phyloP scores from a whole-genome alignment of 2,329 filamentous ascomycete genomes.

The Metarhizium anisopliae region DNA sequence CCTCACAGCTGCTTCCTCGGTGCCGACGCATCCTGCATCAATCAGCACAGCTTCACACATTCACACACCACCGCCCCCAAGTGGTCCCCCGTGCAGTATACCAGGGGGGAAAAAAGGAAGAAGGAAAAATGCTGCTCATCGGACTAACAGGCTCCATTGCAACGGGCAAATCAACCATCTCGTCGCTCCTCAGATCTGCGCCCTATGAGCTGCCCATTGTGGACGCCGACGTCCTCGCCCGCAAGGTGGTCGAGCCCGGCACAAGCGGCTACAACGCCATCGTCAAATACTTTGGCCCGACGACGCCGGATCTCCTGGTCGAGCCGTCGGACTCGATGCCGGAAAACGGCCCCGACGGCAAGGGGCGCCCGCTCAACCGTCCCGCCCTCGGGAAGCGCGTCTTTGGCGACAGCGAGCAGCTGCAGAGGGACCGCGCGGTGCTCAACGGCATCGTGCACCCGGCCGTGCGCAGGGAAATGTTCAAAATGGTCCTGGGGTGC shows the following conservation, averaged over 20 bases:
- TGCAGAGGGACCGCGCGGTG: conserved; percentile 60
- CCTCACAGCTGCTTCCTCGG: no score
- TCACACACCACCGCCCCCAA: no score
- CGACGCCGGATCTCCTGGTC: conserved; percentile 77
- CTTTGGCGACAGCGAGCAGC: conserved; percentile 70
- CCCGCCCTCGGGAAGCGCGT: conserved; percentile 77
- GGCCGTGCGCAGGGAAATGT: conserved; percentile 76
- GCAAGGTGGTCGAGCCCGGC: conserved; percentile 89
- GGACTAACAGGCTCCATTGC: conserved; percentile 95
- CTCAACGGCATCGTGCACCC: conserved; percentile 92
- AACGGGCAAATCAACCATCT: conserved; percentile 96
- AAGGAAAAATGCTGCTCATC: conserved; percentile 46
- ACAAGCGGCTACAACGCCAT: conserved; percentile 77
- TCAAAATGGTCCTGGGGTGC: conserved; percentile 58
- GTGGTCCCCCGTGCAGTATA: no score
- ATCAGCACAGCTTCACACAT: no score
- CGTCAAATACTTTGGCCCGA: conserved; percentile 68
- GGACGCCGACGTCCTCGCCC: conserved; percentile 87
- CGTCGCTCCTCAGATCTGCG: conserved; percentile 65
- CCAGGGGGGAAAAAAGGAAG: neutral
- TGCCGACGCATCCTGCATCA: no score
- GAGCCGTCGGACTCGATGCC: conserved; percentile 43
- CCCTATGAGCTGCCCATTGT: conserved; percentile 86
- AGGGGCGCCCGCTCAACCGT: conserved; percentile 71
- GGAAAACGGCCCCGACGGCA: conserved; percentile 45